Evolutionary conservation across 176 grass and related monocot genomes (phyloP), one percentile per base, ranked within the genome.

Genomic region (Tuctoria greenei): DNA sequence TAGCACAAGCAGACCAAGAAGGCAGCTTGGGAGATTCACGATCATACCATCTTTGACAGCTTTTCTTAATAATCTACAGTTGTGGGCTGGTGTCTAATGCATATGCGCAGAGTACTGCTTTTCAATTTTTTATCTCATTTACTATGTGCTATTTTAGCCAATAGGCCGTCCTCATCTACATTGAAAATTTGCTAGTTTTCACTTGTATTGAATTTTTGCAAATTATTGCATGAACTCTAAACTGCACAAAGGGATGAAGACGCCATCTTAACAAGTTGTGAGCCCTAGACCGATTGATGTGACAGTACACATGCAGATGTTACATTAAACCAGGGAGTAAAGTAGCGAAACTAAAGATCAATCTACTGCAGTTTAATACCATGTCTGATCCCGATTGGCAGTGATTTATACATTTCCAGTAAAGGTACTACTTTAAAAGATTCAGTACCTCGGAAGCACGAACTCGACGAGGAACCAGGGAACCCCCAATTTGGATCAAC

Each of bases 401-500:
- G 1, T 10, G 8, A 54, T 34, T 2, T 54, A 65, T 23, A 18
- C 18, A 34, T 28, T 40, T 10, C 9, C 11, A 14, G 3, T 38
- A 60, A 25, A 10, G 39, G 17, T 6, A 11, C 35, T 14, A 28
- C 56, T 38, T 50, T 51, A 36, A 43, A 17, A 37, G 67, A 55
- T 72, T 56, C 13, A 31, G 60, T 85, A 98, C 95, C 80, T 92
- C 82, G 15, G 82, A 79, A 56, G 82, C 56, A 54, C 61, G 39
- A 79, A 98, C 79, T 64, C 84, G 67, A 15, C 76, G 84, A 66
- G 95, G 89, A 64, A 94, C 84, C 61, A 98, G 63, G 60, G 87
- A 92, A 15, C 91, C 95, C 20, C 89, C 95, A 20, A 98, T 92
- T 74, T 98, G 95, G 79, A 98, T 28, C 7, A 98, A 86, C 16